Evolutionary conservation across 2,329 filamentous ascomycete genomes (phyloP), one percentile per base, ranked within the genome.

Genomic region (Cladosporium halotolerans): DNA sequence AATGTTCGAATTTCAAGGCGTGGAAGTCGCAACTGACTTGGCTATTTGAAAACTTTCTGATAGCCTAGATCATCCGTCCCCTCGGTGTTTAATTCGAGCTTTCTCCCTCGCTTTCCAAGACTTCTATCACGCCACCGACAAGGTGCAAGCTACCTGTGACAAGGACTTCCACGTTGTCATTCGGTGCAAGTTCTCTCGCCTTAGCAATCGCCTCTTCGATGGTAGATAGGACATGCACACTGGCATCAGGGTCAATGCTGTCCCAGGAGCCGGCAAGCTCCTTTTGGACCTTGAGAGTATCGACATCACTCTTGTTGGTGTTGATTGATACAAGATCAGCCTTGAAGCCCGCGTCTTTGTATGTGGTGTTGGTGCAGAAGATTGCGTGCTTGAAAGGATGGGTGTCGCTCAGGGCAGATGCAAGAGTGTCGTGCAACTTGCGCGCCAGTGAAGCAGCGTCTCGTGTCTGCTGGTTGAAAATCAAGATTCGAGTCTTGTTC

Each of bases 391-490:
- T 79, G 67, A 96, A 95, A 0, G 77, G 70, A 16, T 68, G 44
- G 62, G 63, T 50, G 39, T 70, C 62, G 55, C 69, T 45, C 51
- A 76, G 45, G 53, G 72, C 63, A 52, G 71, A 57, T 43, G 68
- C 63, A 49, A 88, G 72, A 2, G 80, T 81, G 9, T 74, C 66
- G 53, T 89, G 76, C 1, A 96, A 73, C 0, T 77, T 78, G 32
- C 71, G 72, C 2, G 92, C 79, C 1, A 95, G 77, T 13, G 79
- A 74, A 3, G 75, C 72, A 4, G 88, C 87, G 64, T 96, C 84
- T 32, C 90, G 82, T 9, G 89, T 89, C 66, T 96, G 89, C 70
- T 96, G 92, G 70, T 96, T 96, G 76, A 97, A 97, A 45, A 97
- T 79, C 43, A 97, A 73, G 54, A 86, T 75, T 0, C 88, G 74